phyloP scores from a whole-genome alignment of 768 basidiomycete species.

The Phylloporus sp. region DNA sequence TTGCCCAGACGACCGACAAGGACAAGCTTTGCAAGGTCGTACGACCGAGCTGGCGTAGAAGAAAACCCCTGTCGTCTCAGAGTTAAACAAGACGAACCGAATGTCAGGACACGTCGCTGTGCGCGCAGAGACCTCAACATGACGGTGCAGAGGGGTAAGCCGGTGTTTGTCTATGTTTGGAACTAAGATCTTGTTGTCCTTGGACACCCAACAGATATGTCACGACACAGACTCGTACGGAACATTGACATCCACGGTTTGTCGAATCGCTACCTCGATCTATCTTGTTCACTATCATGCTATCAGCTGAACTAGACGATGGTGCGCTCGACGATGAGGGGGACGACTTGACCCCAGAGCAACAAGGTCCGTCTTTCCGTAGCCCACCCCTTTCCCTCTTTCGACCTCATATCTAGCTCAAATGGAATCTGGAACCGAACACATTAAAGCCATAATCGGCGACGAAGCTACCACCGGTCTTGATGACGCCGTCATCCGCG shows the following conservation, averaged over 20 bases:
- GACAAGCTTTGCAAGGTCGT: constrained; percentile 70
- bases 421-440: constrained; percentile 68
- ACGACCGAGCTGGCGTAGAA: constrained; percentile 47
- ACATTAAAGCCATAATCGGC: constrained; percentile 67
- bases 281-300: neutral
- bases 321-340: constrained; percentile 72
- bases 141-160: neutral
- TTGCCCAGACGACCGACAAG: constrained; percentile 71
- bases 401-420: constrained; percentile 41
- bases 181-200: neutral
- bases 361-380: constrained; percentile 55
- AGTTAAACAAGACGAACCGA: neutral
- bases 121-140: constrained; percentile 52
- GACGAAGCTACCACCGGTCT: constrained; percentile 60
- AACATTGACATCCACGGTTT: constrained; percentile 78
- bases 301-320: constrained; percentile 83
- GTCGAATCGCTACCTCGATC: constrained; percentile 1
- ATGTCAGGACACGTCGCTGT: constrained; percentile 41
- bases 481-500: constrained; percentile 70
- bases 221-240: constrained; percentile 85
- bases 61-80: constrained; percentile 53
- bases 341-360: constrained; percentile 79
- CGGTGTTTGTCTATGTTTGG: constrained; percentile 21
- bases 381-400: neutral
- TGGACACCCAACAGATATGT: constrained; percentile 44